Conservation (phyloP, 257 asterid genomes). For the Eustoma russellianum region DNA sequence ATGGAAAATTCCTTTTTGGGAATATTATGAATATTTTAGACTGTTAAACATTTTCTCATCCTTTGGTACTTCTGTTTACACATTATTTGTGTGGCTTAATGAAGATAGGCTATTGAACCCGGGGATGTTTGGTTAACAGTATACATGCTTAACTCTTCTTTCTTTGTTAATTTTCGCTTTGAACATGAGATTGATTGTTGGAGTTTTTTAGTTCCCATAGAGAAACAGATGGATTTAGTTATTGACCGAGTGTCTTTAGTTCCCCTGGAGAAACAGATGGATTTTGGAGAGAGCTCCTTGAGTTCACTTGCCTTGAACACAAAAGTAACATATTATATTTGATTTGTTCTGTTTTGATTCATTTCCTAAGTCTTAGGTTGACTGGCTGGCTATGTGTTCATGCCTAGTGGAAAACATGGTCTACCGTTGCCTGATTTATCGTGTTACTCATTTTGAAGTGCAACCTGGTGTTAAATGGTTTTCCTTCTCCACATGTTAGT, state of each 20-base stretch:
- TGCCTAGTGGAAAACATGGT: not conserved
- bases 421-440: not conserved
- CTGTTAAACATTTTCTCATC: not conserved
- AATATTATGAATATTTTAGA: too few relatives aligned
- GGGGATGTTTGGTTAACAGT: too few relatives aligned
- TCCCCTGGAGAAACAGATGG: not conserved
- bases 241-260: not conserved
- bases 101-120: too few relatives aligned
- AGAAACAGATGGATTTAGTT: too few relatives aligned
- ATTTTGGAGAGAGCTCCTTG: not conserved
- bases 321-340: not conserved
- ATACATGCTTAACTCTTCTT: too few relatives aligned
- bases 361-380: not conserved
- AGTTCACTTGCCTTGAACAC: not conserved
- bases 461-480: slow-evolving; percentile 6
- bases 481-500: slow-evolving; percentile 27
- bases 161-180: too few relatives aligned
- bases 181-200: too few relatives aligned
- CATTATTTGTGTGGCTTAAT: too few relatives aligned
- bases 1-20: too few relatives aligned
- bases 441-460: not conserved
- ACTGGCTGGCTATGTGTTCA: too few relatives aligned
- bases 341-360: slow-evolving; percentile 2
- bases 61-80: not conserved
- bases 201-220: too few relatives aligned